Evolutionary conservation across 2,329 filamentous ascomycete genomes (phyloP).

Genomic region (Pestalotiopsis sp.): DNA sequence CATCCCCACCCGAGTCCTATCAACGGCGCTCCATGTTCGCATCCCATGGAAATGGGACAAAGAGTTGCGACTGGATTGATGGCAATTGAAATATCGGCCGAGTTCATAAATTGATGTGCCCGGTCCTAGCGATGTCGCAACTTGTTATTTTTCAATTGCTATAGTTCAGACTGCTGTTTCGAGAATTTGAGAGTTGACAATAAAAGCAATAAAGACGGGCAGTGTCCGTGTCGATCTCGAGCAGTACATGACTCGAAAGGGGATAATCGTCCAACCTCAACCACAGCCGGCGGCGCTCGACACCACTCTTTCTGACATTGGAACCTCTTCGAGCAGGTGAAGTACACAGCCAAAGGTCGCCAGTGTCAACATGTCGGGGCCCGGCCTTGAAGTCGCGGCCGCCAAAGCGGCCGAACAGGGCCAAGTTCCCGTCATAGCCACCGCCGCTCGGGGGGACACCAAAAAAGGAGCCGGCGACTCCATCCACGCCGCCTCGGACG

Average conservation of each 20-base stretch:
- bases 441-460: background rate
- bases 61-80: background rate
- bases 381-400: background rate
- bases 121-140: background rate
- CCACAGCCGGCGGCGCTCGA: too few relatives aligned
- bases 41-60: background rate
- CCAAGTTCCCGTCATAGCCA: background rate
- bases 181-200: background rate
- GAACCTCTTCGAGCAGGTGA: background rate
- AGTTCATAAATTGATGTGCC: background rate
- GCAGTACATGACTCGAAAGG: background rate
- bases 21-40: background rate
- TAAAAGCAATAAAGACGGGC: background rate
- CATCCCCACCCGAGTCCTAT: background rate
- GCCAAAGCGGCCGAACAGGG: background rate
- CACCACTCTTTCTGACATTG: background rate
- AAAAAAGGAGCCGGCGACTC: background rate
- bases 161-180: background rate
- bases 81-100: background rate
- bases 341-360: background rate
- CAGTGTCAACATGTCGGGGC: background rate
- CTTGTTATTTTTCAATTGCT: background rate
- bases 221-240: background rate
- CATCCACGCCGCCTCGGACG: background rate
- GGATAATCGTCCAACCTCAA: too few relatives aligned